Evolutionary conservation across 2,329 filamentous ascomycete genomes (phyloP).

Genomic region (Phaeosphaeria sp.): DNA sequence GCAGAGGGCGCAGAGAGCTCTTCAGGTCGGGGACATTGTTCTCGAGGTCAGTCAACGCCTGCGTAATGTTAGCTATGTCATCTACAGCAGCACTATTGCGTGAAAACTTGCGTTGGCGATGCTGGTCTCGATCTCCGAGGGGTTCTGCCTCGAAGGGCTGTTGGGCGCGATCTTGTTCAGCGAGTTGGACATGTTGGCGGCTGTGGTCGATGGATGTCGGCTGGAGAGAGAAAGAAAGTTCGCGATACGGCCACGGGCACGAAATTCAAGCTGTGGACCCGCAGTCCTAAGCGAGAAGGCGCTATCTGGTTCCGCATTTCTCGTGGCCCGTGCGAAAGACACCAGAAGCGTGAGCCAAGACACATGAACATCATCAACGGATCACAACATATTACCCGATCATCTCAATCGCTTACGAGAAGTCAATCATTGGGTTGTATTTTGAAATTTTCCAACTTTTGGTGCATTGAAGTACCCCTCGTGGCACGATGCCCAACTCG

Average conservation of each 20-base stretch:
- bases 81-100: constrained; percentile 9
- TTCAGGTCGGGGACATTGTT: constrained; percentile 98
- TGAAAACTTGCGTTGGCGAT: constrained; percentile 80
- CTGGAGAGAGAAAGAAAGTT: constrained; percentile 22
- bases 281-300: too few relatives aligned
- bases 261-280: constrained; percentile 7
- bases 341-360: too few relatives aligned
- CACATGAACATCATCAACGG: too few relatives aligned
- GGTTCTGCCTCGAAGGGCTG: constrained; percentile 94
- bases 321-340: too few relatives aligned
- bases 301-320: too few relatives aligned
- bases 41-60: constrained; percentile 94
- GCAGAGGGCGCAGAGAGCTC: constrained; percentile 92
- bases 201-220: constrained; percentile 34
- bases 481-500: neutral
- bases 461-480: too few relatives aligned
- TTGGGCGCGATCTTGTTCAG: constrained; percentile 98
- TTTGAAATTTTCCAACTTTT: neutral
- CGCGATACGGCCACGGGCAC: neutral
- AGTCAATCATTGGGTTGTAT: too few relatives aligned
- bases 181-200: constrained; percentile 68
- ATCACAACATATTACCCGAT: too few relatives aligned
- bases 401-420: too few relatives aligned
- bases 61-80: constrained; percentile 23
- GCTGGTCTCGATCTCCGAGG: constrained; percentile 95